A percentile compares a stretch with the other conserved stretches of the same genome.
Conservation (phyloP, 2,329 filamentous ascomycete species). For the Cladosporium halotolerans region DNA sequence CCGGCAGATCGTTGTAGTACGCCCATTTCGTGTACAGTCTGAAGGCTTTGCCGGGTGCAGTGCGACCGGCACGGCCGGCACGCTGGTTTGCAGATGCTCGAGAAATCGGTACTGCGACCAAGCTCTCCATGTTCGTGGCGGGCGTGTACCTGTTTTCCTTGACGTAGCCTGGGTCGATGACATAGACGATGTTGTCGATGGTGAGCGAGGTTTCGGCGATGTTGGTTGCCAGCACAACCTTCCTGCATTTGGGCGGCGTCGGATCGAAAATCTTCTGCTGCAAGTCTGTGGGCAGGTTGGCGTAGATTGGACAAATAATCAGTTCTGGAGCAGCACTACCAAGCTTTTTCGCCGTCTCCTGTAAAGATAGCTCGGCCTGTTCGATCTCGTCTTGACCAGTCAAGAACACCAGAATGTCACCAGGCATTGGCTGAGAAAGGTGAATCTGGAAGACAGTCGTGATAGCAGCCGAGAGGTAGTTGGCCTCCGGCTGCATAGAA, state of each 20-base stretch:
- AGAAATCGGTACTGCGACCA: conserved; percentile 87
- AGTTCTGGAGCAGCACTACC: conserved; percentile 79
- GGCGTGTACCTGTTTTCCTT: conserved; percentile 95
- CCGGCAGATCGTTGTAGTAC: conserved; percentile 82
- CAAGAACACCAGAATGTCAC: conserved; percentile 90
- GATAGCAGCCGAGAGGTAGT: conserved; percentile 85
- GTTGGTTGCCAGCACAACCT: conserved; percentile 91
- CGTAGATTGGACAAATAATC: conserved; percentile 88
- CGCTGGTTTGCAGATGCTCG: conserved; percentile 89
- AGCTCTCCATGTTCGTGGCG: conserved; percentile 81
- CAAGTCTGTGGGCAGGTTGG: conserved; percentile 82
- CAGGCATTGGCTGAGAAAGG: conserved; percentile 66
- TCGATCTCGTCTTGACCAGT: conserved; percentile 97
- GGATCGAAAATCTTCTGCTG: conserved; percentile 94
- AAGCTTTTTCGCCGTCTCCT: conserved; percentile 80
- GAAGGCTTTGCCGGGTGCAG: conserved; percentile 88
- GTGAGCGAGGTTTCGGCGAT: conserved; percentile 95
- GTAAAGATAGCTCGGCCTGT: conserved; percentile 72
- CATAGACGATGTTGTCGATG: conserved; percentile 92
- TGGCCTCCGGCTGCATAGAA: conserved; percentile 82
- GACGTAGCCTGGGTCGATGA: conserved; percentile 90
- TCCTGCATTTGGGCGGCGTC: conserved; percentile 75
- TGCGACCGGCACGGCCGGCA: conserved; percentile 85
- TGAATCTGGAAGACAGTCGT: conserved; percentile 96
- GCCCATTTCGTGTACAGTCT: conserved; percentile 88